Conservation (phyloP, 2,329 filamentous ascomycete species). For the Aspergillus bombycis region DNA sequence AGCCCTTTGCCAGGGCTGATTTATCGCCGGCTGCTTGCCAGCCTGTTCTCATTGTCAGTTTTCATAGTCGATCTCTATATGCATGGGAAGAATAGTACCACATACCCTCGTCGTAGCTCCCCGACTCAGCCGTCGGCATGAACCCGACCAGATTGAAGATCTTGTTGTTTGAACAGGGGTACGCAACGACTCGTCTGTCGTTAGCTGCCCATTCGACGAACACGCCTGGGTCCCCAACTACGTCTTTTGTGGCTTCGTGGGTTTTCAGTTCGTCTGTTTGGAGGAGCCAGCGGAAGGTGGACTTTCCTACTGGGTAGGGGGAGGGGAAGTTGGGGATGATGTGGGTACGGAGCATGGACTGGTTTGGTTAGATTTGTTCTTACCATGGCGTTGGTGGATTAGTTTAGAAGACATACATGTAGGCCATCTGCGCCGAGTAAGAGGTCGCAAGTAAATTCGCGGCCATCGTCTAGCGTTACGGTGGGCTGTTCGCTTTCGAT, state of each 20-base stretch:
- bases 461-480: constrained; percentile 26
- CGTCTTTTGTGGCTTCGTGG: constrained; percentile 12
- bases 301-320: constrained; percentile 27
- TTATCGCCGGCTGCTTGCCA: constrained; percentile 27
- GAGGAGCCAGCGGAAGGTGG: constrained; percentile 32
- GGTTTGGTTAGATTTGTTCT: background rate
- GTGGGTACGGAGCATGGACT: constrained; percentile 27
- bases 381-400: background rate
- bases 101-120: constrained; percentile 17
- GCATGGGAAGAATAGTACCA: background rate
- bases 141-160: constrained; percentile 52
- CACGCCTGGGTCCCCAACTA: constrained; percentile 32
- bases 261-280: constrained; percentile 20
- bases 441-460: constrained; percentile 24
- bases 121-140: constrained; percentile 50
- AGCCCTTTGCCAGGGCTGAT: constrained; percentile 16
- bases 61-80: background rate
- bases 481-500: constrained; percentile 16
- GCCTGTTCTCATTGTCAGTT: constrained; percentile 9
- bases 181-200: constrained; percentile 50
- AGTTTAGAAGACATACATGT: constrained; percentile 18
- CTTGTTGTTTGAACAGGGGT: constrained; percentile 50
- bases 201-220: constrained; percentile 47
- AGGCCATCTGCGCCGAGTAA: constrained; percentile 32
- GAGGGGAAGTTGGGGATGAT: constrained; percentile 22